Percentiles rank a stretch among this genome's conserved stretches.
phyloP scores from a whole-genome alignment of 228 moss, liverwort and hornwort genomes.

The Sphagnum magellanicum region DNA sequence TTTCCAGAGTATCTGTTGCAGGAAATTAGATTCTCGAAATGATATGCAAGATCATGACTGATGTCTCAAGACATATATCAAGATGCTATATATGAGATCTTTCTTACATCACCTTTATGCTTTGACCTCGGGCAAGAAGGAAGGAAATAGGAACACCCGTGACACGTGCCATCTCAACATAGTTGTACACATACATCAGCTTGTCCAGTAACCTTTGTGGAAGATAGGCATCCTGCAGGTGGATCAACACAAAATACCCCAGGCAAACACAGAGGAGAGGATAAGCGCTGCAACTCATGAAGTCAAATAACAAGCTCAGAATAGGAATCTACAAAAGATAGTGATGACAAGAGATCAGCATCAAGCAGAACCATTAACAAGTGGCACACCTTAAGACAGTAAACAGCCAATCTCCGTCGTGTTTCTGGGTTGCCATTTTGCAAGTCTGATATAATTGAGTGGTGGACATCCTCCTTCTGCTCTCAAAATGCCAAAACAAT shows the following conservation, averaged over 20 bases:
- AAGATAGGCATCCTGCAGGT: conserved; percentile 88
- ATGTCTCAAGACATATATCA: too few species aligned
- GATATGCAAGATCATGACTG: too few species aligned
- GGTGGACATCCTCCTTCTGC: conserved; percentile 99
- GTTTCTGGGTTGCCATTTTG: conserved; percentile 94
- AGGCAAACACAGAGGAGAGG: too few species aligned
- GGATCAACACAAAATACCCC: background rate
- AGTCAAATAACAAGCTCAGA: too few species aligned
- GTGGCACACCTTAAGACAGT: conserved; percentile 73
- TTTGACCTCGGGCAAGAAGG: conserved; percentile 92
- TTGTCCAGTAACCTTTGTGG: conserved; percentile 96
- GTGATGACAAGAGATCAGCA: background rate
- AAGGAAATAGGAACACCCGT: conserved; percentile 98
- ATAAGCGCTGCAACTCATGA: too few species aligned
- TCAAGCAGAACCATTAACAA: background rate
- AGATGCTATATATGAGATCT: too few species aligned
- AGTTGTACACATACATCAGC: conserved; percentile 98
- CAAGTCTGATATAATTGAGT: conserved; percentile 93
- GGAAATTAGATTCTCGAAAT: too few species aligned
- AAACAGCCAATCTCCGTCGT: conserved; percentile 88
- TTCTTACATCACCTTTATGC: conserved; percentile 65
- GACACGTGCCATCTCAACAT: conserved; percentile 98
- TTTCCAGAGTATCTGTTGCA: too few species aligned
- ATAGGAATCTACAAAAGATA: too few species aligned
- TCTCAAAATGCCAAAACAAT: conserved; percentile 10